Percentiles rank a stretch among this genome's conserved stretches.
Evolutionary conservation across 306 rosid species (phyloP).

Genomic region (Ormosia semicastrata): DNA sequence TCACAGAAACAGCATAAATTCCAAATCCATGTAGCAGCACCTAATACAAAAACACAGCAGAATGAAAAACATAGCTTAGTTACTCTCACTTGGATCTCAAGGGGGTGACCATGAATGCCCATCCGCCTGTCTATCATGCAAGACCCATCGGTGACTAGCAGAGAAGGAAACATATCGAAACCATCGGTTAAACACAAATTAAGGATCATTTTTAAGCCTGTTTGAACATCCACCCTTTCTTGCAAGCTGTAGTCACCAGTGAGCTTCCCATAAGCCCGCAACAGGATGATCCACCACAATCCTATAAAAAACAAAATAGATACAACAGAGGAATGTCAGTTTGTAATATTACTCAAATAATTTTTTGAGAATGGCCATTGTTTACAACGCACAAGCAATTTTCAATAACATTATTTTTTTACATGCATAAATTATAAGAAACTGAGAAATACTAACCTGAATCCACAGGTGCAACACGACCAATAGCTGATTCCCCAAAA

Average conservation of each 20-base stretch:
- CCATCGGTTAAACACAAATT: conserved; percentile 95
- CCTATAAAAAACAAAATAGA: conserved; percentile 49
- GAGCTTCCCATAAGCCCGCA: conserved; percentile 92
- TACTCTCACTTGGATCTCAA: conserved; percentile 88
- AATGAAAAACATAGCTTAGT: conserved; percentile 16
- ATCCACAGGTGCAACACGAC: conserved; percentile 99
- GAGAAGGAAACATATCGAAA: conserved; percentile 97
- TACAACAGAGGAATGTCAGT: neutral
- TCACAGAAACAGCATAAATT: conserved; percentile 4
- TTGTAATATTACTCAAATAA: neutral
- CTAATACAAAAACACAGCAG: conserved; percentile 10
- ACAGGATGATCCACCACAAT: conserved; percentile 95
- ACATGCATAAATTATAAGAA: neutral
- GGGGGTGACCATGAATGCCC: conserved; percentile 99
- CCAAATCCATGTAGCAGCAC: conserved; percentile 11
- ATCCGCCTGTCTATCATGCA: conserved; percentile 98
- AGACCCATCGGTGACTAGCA: conserved; percentile 94
- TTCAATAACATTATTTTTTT: neutral
- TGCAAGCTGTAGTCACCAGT: conserved; percentile 86
- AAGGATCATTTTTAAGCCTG: conserved; percentile 94
- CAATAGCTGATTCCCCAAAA: conserved; percentile 97
- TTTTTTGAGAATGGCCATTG: neutral
- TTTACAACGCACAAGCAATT: neutral
- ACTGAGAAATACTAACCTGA: conserved; percentile 56
- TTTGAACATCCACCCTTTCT: conserved; percentile 94